Conservation (phyloP, 202 grass and related monocot species). For the Musa balbisiana region DNA sequence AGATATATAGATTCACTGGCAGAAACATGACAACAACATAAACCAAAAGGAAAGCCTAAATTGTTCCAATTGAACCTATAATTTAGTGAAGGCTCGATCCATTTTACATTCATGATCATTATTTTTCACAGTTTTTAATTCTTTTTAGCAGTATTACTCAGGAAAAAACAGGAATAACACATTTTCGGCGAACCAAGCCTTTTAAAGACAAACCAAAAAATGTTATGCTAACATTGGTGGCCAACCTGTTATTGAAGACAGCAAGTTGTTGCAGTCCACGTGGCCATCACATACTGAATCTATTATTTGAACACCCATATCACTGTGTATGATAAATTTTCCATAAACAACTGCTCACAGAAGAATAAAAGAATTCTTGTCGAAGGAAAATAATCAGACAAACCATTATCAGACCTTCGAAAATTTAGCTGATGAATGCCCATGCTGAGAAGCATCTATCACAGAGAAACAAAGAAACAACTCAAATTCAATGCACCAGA, state of each 20-base stretch:
- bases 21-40: too few species aligned
- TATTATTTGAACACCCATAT: slow-evolving; percentile 59
- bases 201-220: not conserved
- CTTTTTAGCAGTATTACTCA: too few species aligned
- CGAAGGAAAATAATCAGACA: slow-evolving; percentile 2
- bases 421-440: slow-evolving; percentile 90
- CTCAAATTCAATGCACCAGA: slow-evolving; percentile 26
- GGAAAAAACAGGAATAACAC: too few species aligned
- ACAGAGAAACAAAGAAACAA: slow-evolving; percentile 11
- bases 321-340: slow-evolving; percentile 34
- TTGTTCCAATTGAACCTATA: not conserved
- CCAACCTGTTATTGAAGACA: slow-evolving; percentile 83
- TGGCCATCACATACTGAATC: slow-evolving; percentile 63
- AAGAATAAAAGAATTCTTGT: slow-evolving; percentile 17
- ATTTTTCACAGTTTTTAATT: too few species aligned
- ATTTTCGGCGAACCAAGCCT: not conserved
- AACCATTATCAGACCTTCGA: slow-evolving; percentile 45
- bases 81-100: not conserved
- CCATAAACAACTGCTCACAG: slow-evolving; percentile 17
- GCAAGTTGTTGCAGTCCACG: slow-evolving; percentile 66
- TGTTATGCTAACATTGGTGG: not conserved
- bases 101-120: too few species aligned
- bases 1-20: too few species aligned
- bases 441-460: slow-evolving; percentile 70
- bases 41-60: not conserved